Evolutionary conservation across 345 rosid genomes (phyloP).

Genomic region (Balakata baccata): DNA sequence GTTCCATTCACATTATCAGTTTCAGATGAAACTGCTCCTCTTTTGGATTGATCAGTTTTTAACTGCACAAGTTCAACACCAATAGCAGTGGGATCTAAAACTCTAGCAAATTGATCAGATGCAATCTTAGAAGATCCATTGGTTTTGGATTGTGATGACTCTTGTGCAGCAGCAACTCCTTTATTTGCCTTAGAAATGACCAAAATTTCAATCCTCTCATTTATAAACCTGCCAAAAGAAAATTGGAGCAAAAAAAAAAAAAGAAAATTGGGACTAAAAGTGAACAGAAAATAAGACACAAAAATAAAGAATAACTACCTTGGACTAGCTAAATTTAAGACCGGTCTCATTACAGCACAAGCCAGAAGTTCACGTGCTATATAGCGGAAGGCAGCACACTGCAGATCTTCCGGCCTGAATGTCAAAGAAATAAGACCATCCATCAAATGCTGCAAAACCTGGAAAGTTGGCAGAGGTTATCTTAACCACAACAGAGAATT

Average conservation of each 20-base stretch:
- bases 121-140: constrained; percentile 57
- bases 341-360: constrained; percentile 90
- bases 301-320: constrained; percentile 44
- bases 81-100: constrained; percentile 73
- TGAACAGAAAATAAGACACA: background rate
- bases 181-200: constrained; percentile 62
- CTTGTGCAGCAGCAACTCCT: constrained; percentile 44
- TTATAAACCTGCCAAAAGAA: constrained; percentile 64
- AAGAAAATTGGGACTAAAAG: constrained; percentile 16
- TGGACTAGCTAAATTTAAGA: constrained; percentile 83
- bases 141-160: constrained; percentile 48
- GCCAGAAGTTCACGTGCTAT: constrained; percentile 88
- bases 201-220: constrained; percentile 80
- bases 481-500: constrained; percentile 11
- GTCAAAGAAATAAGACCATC: constrained; percentile 74
- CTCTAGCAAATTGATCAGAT: constrained; percentile 63
- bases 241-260: constrained; percentile 15
- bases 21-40: constrained; percentile 30
- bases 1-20: constrained; percentile 40
- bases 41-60: constrained; percentile 51
- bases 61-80: constrained; percentile 94
- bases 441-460: constrained; percentile 94
- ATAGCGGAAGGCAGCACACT: constrained; percentile 73
- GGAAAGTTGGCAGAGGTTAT: constrained; percentile 24
- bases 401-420: constrained; percentile 83